Evolutionary conservation across 2,329 filamentous ascomycete genomes (phyloP).

Genomic region (Onygena corvina): DNA sequence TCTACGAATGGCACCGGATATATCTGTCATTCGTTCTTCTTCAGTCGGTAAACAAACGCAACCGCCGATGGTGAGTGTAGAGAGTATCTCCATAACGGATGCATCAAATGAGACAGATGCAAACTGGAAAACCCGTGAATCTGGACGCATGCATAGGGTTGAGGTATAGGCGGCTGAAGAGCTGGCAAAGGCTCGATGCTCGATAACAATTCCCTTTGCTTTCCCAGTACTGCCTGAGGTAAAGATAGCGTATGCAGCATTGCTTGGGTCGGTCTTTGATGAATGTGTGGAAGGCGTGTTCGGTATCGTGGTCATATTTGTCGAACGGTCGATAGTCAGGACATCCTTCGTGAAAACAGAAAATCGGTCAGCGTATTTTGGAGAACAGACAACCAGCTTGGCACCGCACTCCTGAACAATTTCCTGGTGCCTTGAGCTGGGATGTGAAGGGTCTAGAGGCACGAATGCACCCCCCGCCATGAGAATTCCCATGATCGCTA

Average conservation of each 20-base stretch:
- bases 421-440: conserved; percentile 12
- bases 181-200: conserved; percentile 61
- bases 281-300: conserved; percentile 27
- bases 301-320: conserved; percentile 42
- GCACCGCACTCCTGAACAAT: conserved; percentile 12
- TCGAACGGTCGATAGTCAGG: conserved; percentile 44
- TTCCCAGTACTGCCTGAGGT: conserved; percentile 71
- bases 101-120: conserved; percentile 78
- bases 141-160: conserved; percentile 45
- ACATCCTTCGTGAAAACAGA: conserved; percentile 20
- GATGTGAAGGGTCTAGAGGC: conserved; percentile 53
- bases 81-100: conserved; percentile 84
- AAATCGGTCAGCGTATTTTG: conserved; percentile 13
- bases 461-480: conserved; percentile 69
- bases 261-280: conserved; percentile 7
- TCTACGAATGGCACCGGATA: conserved; percentile 53
- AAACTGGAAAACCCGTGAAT: conserved; percentile 58
- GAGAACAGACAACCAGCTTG: conserved; percentile 13
- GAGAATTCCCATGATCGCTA: conserved; percentile 54
- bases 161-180: conserved; percentile 37
- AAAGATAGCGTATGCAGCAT: conserved; percentile 65
- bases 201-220: conserved; percentile 70
- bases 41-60: conserved; percentile 64
- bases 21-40: conserved; percentile 58
- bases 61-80: conserved; percentile 65